Evolutionary conservation across 1,139 yeast species (phyloP), one percentile per base, ranked within the genome.

Genomic region (Lodderomyces beijingensis): DNA sequence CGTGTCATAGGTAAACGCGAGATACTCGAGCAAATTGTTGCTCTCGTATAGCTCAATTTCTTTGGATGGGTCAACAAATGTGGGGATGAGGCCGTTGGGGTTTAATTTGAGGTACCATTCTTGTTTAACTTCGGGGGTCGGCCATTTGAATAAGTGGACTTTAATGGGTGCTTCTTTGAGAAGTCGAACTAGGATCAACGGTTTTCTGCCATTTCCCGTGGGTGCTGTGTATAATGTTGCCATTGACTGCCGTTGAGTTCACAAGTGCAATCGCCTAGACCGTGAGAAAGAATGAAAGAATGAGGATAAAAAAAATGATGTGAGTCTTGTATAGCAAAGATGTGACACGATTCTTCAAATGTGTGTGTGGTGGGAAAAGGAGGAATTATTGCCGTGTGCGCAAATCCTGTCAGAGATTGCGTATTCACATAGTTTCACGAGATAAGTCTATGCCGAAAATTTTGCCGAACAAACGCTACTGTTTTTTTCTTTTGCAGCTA

Each of bases 141-240:
- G 28, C 33, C 50, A 38, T 12, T 35, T 39, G 14, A 49, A 31
- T 10, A 16, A 12, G 18, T 36, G 36, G 12, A 36, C 17, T 2
- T 45, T 40, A 28, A 40, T 41, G 6, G 37, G 36, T 15, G 45
- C 34, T n/a, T n/a, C n/a, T 10, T 34, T 31, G 23, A 49, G 41
- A 16, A 45, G 27, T 16, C 42, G 45, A 12, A 47, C 35, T 4
- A 39, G 39, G 17, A 44, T 35, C 15, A 43, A 23, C 18, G 49
- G 42, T 31, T 48, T 48, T 40, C 39, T 33, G n/a, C 51, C 52
- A 33, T 48, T 49, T 13, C 51, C 49, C 10, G 53, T 46, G 30
- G 41, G 39, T 22, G 39, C 42, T 22, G 50, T 38, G 36, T 47
- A 49, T 24, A 39, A 34, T 4, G 34, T 38, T n/a, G 36, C 30